Conservation (phyloP, 1,284 basidiomycete genomes). For the Naganishia cerealis region DNA sequence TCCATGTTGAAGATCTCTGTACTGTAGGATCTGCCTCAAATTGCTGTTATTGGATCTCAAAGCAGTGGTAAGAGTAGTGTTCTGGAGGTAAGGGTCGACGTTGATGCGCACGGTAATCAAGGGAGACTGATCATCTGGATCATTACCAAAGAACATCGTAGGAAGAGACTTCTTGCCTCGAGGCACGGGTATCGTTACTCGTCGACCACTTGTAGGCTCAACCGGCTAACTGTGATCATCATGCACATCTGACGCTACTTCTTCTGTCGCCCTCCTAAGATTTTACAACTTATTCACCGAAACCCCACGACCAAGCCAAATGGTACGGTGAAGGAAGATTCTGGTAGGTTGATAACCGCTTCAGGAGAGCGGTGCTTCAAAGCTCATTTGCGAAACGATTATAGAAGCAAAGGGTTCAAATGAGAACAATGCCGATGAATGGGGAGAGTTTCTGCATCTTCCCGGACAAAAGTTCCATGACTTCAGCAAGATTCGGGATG, state of each 20-base stretch:
- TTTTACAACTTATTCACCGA: conserved; percentile 91
- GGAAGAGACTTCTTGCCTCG: conserved; percentile 95
- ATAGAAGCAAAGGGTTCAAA: conserved; percentile 51
- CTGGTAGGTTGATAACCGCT: conserved; percentile 13
- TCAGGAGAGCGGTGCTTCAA: background rate
- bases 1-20: background rate
- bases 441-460: conserved; percentile 97
- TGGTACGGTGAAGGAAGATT: conserved; percentile 48
- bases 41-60: conserved; percentile 60
- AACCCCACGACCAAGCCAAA: conserved; percentile 61
- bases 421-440: conserved; percentile 83
- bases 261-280: conserved; percentile 74
- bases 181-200: conserved; percentile 95
- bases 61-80: conserved; percentile 60
- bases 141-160: conserved; percentile 76
- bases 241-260: conserved; percentile 85
- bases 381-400: background rate
- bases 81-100: conserved; percentile 51
- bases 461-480: conserved; percentile 97
- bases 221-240: background rate
- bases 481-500: conserved; percentile 92
- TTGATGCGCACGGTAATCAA: background rate
- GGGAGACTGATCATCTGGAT: background rate
- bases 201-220: conserved; percentile 76
- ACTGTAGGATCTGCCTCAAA: conserved; percentile 59